A percentile compares a stretch with the other conserved stretches of the same genome.
phyloP scores from a whole-genome alignment of 495 filamentous ascomycete species.

The Penicillium alfredii region DNA sequence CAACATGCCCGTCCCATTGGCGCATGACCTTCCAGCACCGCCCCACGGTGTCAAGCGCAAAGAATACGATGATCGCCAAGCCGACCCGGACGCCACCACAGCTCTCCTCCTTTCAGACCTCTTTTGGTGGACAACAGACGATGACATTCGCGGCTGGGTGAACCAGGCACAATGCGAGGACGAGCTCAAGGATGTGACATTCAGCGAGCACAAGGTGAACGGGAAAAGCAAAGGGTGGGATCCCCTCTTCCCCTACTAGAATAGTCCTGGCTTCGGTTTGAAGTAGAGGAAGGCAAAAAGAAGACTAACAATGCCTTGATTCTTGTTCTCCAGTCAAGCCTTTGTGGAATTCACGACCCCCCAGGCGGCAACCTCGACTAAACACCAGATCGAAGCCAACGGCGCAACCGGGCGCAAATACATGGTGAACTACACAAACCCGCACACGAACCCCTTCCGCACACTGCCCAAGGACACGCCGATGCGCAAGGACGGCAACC shows the following conservation, averaged over 20 bases:
- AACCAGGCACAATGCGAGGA: conserved; percentile 68
- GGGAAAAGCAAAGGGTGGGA: conserved; percentile 97
- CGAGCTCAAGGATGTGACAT: conserved; percentile 87
- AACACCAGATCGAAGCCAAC: conserved; percentile 67
- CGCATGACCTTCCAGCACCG: conserved; percentile 17
- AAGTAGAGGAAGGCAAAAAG: no score
- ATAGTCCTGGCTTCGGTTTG: no score
- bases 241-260: not conserved
- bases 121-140: conserved; percentile 95
- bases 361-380: conserved; percentile 80
- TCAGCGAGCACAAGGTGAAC: conserved; percentile 97
- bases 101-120: conserved; percentile 83
- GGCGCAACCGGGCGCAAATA: conserved; percentile 61
- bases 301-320: no score
- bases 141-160: conserved; percentile 87
- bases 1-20: conserved; percentile 12
- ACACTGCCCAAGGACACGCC: conserved; percentile 90
- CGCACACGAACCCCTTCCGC: conserved; percentile 77
- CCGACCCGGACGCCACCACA: conserved; percentile 76
- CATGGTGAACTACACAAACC: conserved; percentile 67
- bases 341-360: conserved; percentile 80
- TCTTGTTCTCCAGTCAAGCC: conserved; percentile 88
- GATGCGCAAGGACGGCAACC: conserved; percentile 58
- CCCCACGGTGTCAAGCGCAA: conserved; percentile 75
- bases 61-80: conserved; percentile 64